Evolutionary conservation across 495 filamentous ascomycete species (phyloP), one percentile per base, ranked within the genome.

Genomic region (Aspergillus ellipticus): DNA sequence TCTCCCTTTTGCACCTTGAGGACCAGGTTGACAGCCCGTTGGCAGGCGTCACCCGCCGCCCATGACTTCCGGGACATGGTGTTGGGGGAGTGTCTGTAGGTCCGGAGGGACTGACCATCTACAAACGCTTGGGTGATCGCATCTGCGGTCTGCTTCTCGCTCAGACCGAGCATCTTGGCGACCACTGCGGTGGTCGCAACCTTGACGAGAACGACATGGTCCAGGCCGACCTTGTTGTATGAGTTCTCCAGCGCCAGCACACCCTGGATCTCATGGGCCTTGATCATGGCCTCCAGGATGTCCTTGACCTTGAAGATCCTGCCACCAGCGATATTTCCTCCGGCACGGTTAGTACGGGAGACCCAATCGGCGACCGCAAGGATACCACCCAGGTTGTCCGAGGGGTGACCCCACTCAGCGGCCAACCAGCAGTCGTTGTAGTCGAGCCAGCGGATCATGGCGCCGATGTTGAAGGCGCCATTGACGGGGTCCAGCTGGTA

Each of bases 351-450:
- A 61, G 93, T 97, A 63, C 95, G 89, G 33, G 90, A 90, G 57
- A 96, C 84, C 95, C 95, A 98, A 78, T 98, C 94, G 24, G 94
- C 92, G 37, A 96, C 92, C 35, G 94, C 90, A 31, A 98, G 81
- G 63, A 97, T 97, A 69, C 90, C 93, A 52, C 93, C 93, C 53
- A 97, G 75, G 79, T 97, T 97, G 78, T 97, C 93, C 2, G 90
- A 96, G 43, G 93, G 94, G 67, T 98, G 94, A 43, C 94, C 94
- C 94, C 94, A 98, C 77, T 98, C 94, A 53, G 94, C 94, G 15
- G 94, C 94, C 54, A 98, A 79, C 95, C 94, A 98, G 82, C 94
- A 97, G 81, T 98, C 94, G 70, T 98, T 98, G 84, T 97, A 98
- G 74, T 98, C 94, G 52, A 98, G 84, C 94, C 94, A 98, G 61